Percentiles rank a stretch among this genome's conserved stretches.
These are phyloP conservation scores for Catunica adiposa DNA, from an alignment of 2,329 filamentous ascomycete species.

Conservation along the genomic window DNA sequence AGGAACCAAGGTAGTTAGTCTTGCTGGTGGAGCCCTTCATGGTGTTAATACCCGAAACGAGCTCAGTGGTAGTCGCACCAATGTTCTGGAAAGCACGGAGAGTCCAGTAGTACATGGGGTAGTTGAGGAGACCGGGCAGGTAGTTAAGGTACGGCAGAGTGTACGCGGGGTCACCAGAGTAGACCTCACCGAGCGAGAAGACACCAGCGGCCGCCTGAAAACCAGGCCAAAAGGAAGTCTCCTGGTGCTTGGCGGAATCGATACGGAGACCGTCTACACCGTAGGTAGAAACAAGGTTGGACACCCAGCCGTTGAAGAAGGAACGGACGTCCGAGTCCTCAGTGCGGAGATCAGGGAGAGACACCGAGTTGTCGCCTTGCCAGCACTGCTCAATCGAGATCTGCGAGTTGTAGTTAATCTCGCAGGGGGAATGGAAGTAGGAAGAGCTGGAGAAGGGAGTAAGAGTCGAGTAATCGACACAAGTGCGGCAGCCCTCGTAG, in stretches of 20 bases:
- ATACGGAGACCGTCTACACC: constrained; percentile 53
- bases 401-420: constrained; percentile 33
- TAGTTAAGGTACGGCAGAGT: constrained; percentile 39
- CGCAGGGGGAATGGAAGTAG: constrained; percentile 40
- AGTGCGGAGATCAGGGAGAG: constrained; percentile 57
- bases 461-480: constrained; percentile 37
- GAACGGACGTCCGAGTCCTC: constrained; percentile 50
- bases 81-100: constrained; percentile 14
- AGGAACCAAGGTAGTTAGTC: constrained; percentile 31
- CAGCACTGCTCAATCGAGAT: constrained; percentile 28
- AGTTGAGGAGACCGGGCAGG: constrained; percentile 34
- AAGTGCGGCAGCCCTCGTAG: constrained; percentile 26
- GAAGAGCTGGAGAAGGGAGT: constrained; percentile 36
- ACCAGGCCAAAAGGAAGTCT: constrained; percentile 31
- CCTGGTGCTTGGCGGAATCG: constrained; percentile 52
- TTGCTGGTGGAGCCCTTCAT: constrained; percentile 36
- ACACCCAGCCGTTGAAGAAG: constrained; percentile 48
- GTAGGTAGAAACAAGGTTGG: constrained; percentile 51
- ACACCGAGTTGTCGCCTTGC: constrained; percentile 30
- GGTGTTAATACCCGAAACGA: constrained; percentile 46
- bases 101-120: constrained; percentile 16
- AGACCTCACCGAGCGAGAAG: constrained; percentile 49
- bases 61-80: constrained; percentile 19
- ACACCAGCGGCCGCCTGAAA: constrained; percentile 41
- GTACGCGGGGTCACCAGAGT: constrained; percentile 34